Evolutionary conservation across 805 yeast species (phyloP).

Genomic region (Naumovozyma castellii): DNA sequence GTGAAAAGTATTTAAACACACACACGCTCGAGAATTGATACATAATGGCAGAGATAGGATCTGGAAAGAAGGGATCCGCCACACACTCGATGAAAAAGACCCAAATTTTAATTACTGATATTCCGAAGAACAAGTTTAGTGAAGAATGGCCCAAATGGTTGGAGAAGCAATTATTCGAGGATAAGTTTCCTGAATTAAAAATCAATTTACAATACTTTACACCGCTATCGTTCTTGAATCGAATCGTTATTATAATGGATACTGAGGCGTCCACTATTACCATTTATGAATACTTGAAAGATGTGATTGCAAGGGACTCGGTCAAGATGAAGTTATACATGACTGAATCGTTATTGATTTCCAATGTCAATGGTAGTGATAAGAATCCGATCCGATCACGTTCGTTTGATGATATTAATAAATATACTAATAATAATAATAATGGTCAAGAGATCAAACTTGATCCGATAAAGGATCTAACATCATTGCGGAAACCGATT

Average conservation of each 20-base stretch:
- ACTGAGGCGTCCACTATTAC: constrained; percentile 19
- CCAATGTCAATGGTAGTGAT: constrained; percentile 15
- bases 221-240: constrained; percentile 34
- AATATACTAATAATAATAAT: not conserved
- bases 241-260: constrained; percentile 33
- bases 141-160: constrained; percentile 21
- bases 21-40: no score
- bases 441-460: not conserved
- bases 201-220: constrained; percentile 28
- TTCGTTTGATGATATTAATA: constrained; percentile 3
- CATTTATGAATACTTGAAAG: constrained; percentile 16
- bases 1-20: no score
- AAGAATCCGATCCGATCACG: constrained; percentile 2
- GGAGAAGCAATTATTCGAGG: constrained; percentile 17
- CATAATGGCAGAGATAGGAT: not conserved
- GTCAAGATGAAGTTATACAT: constrained; percentile 24
- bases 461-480: not conserved
- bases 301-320: constrained; percentile 4
- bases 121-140: constrained; percentile 19
- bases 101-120: constrained; percentile 27
- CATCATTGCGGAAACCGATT: constrained; percentile 12
- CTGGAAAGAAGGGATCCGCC: not conserved
- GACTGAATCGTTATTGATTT: constrained; percentile 29
- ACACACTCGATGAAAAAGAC: constrained; percentile 8
- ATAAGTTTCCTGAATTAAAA: constrained; percentile 18